Conservation (phyloP, 1,139 yeast genomes). For the Geotrichum klebahnii region DNA sequence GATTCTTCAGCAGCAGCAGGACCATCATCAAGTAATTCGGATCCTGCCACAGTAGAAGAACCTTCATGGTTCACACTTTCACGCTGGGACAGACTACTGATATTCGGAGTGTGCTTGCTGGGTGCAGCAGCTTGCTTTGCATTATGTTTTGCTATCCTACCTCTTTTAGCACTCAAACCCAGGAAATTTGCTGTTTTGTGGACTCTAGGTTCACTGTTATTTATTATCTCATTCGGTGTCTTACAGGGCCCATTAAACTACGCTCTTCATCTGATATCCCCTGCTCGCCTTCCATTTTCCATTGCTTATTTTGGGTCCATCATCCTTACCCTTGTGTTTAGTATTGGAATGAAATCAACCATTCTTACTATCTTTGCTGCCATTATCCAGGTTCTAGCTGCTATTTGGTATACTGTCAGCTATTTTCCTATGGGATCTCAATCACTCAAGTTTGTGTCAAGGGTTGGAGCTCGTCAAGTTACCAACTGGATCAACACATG, state of each 20-base stretch:
- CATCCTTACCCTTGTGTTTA: conserved; percentile 57
- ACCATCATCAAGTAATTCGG: conserved; percentile 6
- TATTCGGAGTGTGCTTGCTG: conserved; percentile 70
- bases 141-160: conserved; percentile 76
- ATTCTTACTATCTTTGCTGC: conserved; percentile 73
- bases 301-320: conserved; percentile 73
- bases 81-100: conserved; percentile 72
- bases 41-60: conserved; percentile 41
- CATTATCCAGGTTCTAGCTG: conserved; percentile 74
- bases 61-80: conserved; percentile 61
- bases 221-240: conserved; percentile 84
- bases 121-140: conserved; percentile 79
- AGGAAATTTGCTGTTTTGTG: conserved; percentile 79
- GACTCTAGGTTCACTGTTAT: conserved; percentile 86
- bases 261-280: conserved; percentile 65
- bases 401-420: conserved; percentile 80
- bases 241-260: conserved; percentile 88
- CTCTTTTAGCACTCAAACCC: conserved; percentile 85
- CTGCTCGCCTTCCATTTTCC: conserved; percentile 75
- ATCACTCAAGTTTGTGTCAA: conserved; percentile 75
- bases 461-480: conserved; percentile 72
- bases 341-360: conserved; percentile 57
- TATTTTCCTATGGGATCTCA: conserved; percentile 96
- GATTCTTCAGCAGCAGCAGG: conserved; percentile 43
- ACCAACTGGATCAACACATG: conserved; percentile 41